phyloP scores from a whole-genome alignment of 1,284 basidiomycete genomes.

The Coniferiporia sulphurascens region DNA sequence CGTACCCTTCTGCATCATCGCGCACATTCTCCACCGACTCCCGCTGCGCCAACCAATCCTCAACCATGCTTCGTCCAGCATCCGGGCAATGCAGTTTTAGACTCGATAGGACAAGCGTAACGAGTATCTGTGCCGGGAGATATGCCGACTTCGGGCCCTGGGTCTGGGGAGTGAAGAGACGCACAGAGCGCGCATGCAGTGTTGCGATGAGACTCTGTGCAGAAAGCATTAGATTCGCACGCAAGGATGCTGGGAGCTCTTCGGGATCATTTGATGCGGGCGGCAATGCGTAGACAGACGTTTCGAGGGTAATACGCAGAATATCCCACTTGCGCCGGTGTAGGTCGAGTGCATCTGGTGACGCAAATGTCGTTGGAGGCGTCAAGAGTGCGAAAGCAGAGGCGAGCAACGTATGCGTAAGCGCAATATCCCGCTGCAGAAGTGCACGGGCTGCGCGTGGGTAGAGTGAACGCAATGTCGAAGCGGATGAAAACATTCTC shows the following conservation, averaged over 20 bases:
- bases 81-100: slow-evolving; percentile 59
- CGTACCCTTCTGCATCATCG: slow-evolving; percentile 51
- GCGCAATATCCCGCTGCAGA: slow-evolving; percentile 58
- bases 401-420: slow-evolving; percentile 58
- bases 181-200: slow-evolving; percentile 58
- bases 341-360: slow-evolving; percentile 43
- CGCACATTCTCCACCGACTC: slow-evolving; percentile 29
- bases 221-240: slow-evolving; percentile 48
- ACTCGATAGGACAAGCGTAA: slow-evolving; percentile 63
- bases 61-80: slow-evolving; percentile 58
- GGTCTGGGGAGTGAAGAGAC: slow-evolving; percentile 53
- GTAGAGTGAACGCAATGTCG: slow-evolving; percentile 63
- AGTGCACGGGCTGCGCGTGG: slow-evolving; percentile 71
- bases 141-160: slow-evolving; percentile 42
- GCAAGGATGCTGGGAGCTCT: slow-evolving; percentile 45
- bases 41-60: slow-evolving; percentile 66
- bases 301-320: slow-evolving; percentile 74
- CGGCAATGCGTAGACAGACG: slow-evolving; percentile 60
- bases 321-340: slow-evolving; percentile 79
- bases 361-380: slow-evolving; percentile 39
- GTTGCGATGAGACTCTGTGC: slow-evolving; percentile 52
- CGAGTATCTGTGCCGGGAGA: slow-evolving; percentile 62
- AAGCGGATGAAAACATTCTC: slow-evolving; percentile 22
- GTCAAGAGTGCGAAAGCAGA: slow-evolving; percentile 62
- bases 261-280: slow-evolving; percentile 31